Evolutionary conservation across 2,329 filamentous ascomycete species (phyloP).

Genomic region (Microdochium paspali): DNA sequence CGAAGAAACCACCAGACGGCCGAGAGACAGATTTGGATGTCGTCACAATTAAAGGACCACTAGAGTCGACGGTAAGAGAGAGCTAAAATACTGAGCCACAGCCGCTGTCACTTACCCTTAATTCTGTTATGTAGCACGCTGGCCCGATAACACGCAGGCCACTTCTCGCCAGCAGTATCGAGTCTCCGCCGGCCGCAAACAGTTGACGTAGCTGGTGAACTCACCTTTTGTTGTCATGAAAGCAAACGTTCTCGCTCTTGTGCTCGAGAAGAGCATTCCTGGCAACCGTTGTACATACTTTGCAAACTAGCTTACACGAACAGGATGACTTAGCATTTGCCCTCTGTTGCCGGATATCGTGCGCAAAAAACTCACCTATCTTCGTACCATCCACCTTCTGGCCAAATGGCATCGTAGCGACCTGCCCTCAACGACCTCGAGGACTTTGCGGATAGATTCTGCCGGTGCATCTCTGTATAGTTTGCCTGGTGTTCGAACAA

Average conservation of each 20-base stretch:
- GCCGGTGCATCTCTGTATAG: slow-evolving; percentile 62
- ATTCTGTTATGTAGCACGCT: slow-evolving; percentile 36
- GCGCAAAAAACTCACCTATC: slow-evolving; percentile 13
- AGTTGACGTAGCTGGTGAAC: no score
- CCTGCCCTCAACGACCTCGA: slow-evolving; percentile 49
- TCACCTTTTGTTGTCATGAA: slow-evolving; percentile 59
- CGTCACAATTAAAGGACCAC: slow-evolving; percentile 55
- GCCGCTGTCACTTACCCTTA: slow-evolving; percentile 67
- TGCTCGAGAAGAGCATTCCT: slow-evolving; percentile 64
- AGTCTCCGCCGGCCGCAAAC: no score
- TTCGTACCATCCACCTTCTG: slow-evolving; percentile 21
- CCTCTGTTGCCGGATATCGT: neutral
- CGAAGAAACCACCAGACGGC: slow-evolving; percentile 62
- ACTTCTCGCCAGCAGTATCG: slow-evolving; percentile 29
- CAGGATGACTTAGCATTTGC: neutral
- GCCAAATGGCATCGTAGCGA: slow-evolving; percentile 39
- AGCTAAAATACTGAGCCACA: no score
- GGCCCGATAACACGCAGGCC: slow-evolving; percentile 61
- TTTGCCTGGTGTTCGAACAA: slow-evolving; percentile 64
- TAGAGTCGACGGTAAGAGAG: slow-evolving; percentile 30
- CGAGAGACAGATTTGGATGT: slow-evolving; percentile 59
- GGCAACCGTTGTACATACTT: slow-evolving; percentile 69
- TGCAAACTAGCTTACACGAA: no score
- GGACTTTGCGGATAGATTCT: slow-evolving; percentile 59
- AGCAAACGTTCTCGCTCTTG: slow-evolving; percentile 62